Base-by-base conservation (phyloP, 768 basidiomycete genomes). In the Asterophora lycoperdoides region DNA sequence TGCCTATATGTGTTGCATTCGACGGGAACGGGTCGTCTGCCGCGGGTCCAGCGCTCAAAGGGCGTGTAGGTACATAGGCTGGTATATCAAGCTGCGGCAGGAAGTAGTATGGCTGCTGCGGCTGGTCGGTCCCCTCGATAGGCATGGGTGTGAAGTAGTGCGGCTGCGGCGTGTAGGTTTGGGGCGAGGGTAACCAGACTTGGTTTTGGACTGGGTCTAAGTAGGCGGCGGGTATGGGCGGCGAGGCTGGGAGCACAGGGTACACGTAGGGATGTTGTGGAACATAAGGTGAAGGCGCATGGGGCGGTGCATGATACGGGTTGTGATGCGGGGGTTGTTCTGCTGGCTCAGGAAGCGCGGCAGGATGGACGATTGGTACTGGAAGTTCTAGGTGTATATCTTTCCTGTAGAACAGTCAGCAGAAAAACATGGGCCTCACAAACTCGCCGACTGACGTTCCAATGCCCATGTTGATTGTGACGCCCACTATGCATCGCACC, bases 381-480 rank as follows among this genome's bases (percentile, higher is more conserved):
- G 86, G 86, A 8, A 92, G 67, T 40, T 78, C 73, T 0, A 90
- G 63, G 23, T 76, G 56, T 19, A 88, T 75, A 60, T 90, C 86
- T 64, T 87, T 89, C 57, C 89, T 92, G 56, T 52, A 33, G 18
- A 40, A 29, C 23, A 23, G 23, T 23, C 23, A 23, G 23, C 23
- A 23, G 23, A 23, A 23, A n/a, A 23, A 23, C 6, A 23, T 23
- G 23, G 23, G 23, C 6, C 6, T 6, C 23, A 23, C 23, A 23
- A 6, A 23, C 6, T 23, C 23, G 6, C 23, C 23, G 13, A 65
- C 75, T 42, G 55, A 89, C 88, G 77, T 84, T 61, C 81, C 85
- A 35, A 84, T 66, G 29, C 82, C 83, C 81, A 88, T 83, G n/a
- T 69, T 68, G 43, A 91, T 71, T 60, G 73, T 83, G 44, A 90